Conservation (phyloP, 441 rosid genomes). For the Adansonia grandidieri region DNA sequence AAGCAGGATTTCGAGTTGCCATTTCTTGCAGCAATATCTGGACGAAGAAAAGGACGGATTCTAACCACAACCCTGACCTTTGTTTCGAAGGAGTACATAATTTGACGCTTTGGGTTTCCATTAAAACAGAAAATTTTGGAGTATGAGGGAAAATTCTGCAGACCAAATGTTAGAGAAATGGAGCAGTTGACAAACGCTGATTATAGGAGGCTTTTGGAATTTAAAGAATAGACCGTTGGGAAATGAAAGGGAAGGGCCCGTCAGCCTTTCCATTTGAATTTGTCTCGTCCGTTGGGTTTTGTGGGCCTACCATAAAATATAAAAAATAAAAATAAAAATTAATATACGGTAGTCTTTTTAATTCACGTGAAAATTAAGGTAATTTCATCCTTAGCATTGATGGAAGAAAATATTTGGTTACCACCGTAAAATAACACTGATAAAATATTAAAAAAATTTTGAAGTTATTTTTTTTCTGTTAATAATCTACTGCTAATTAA, state of each 20-base stretch:
- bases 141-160: not conserved
- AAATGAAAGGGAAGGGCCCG: no score
- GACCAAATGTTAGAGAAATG: slow-evolving; percentile 5
- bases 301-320: slow-evolving; percentile 16
- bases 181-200: not conserved
- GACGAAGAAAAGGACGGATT: slow-evolving; percentile 72
- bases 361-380: no score
- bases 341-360: no score
- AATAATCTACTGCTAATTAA: not conserved
- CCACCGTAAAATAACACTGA: no score
- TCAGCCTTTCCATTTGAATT: slow-evolving; percentile 33
- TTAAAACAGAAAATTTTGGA: slow-evolving; percentile 5
- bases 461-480: no score
- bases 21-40: slow-evolving; percentile 44
- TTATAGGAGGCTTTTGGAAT: not conserved
- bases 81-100: slow-evolving; percentile 28
- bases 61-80: slow-evolving; percentile 70
- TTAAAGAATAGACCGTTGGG: slow-evolving; percentile 38
- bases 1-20: slow-evolving; percentile 45
- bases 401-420: no score
- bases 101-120: slow-evolving; percentile 41
- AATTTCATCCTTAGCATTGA: no score
- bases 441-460: no score
- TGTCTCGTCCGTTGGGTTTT: slow-evolving; percentile 7
- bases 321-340: not conserved